Percentiles rank a stretch among this genome's conserved stretches.
Conservation (phyloP, 768 basidiomycete genomes). For the Amanita molliuscula region DNA sequence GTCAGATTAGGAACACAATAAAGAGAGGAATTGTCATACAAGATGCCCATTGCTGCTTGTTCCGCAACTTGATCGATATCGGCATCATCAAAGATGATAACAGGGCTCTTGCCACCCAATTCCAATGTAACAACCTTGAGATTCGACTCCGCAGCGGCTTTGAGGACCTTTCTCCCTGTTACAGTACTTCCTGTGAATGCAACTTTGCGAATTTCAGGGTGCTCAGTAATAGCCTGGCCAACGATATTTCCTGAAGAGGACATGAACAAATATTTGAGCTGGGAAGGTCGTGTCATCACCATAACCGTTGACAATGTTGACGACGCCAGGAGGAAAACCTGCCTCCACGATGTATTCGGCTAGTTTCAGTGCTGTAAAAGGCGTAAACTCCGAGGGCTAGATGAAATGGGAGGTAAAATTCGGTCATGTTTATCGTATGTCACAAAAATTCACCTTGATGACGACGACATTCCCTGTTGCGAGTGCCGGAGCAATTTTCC, state of each 20-base stretch:
- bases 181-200: conserved; percentile 54
- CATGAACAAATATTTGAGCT: not conserved
- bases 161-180: conserved; percentile 65
- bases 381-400: conserved; percentile 66
- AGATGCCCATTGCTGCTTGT: conserved; percentile 60
- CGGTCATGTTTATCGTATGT: not conserved
- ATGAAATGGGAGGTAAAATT: not conserved
- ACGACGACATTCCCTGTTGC: conserved; percentile 68
- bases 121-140: conserved; percentile 72
- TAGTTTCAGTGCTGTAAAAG: conserved; percentile 49
- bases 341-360: conserved; percentile 49
- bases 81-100: conserved; percentile 56
- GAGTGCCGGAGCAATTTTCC: conserved; percentile 69
- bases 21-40: conserved; percentile 29
- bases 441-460: conserved; percentile 33
- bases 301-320: conserved; percentile 64
- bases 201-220: conserved; percentile 57
- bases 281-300: conserved; percentile 20
- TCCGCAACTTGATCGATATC: conserved; percentile 55
- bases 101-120: conserved; percentile 62
- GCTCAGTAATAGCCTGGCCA: conserved; percentile 56
- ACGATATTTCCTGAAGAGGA: conserved; percentile 30
- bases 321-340: conserved; percentile 66
- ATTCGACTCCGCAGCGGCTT: conserved; percentile 59
- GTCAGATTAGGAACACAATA: not conserved